A percentile compares a stretch with the other conserved stretches of the same genome.
Conservation (phyloP, 1,284 basidiomycete genomes). For the Trametes versicolor region DNA sequence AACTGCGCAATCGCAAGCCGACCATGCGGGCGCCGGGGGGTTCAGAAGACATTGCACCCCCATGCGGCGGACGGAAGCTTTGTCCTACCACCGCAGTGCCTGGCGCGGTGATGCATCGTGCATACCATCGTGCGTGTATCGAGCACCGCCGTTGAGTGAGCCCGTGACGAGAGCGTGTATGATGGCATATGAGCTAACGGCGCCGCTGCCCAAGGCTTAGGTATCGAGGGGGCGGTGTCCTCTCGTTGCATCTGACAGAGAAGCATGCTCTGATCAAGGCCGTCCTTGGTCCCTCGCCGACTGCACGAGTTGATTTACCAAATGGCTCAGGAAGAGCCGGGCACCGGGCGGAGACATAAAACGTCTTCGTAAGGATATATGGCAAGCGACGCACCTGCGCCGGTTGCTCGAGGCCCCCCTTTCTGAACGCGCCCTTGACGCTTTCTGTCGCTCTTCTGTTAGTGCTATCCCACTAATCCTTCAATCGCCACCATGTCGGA, state of each 20-base stretch:
- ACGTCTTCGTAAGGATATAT: slow-evolving; percentile 1
- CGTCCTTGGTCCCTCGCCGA: not conserved
- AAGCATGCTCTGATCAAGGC: not conserved
- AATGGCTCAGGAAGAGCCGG: not conserved
- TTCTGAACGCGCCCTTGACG: not conserved
- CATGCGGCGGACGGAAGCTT: too few species aligned
- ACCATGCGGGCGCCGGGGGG: too few species aligned
- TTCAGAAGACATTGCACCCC: too few species aligned
- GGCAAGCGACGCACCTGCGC: not conserved
- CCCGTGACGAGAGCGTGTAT: not conserved
- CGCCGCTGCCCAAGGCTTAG: not conserved
- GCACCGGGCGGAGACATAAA: not conserved
- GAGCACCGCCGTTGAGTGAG: too few species aligned
- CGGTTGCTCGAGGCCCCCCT: not conserved
- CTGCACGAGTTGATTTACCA: not conserved
- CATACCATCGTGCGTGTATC: too few species aligned
- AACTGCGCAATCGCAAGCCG: too few species aligned
- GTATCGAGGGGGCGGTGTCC: not conserved
- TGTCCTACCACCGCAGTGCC: too few species aligned
- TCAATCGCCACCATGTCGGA: not conserved
- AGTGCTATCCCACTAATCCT: not conserved
- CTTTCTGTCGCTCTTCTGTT: not conserved
- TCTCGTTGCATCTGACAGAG: not conserved
- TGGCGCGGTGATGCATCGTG: too few species aligned
- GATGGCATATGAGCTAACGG: not conserved